Base-by-base conservation (phyloP, 177 flowering plant genomes). In the Vitis hybrid region DNA sequence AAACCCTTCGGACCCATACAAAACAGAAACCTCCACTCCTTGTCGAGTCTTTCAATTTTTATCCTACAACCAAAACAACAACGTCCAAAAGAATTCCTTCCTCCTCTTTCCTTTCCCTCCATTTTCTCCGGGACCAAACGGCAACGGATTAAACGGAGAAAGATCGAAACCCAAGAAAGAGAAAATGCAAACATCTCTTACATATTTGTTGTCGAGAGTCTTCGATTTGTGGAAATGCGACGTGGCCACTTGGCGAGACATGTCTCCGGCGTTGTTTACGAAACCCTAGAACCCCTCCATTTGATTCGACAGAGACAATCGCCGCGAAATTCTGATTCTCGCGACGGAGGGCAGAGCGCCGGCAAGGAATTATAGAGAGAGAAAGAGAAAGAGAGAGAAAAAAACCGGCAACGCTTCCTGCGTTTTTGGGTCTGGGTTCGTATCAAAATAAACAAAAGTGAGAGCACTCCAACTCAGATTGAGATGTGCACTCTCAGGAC, bases 171-270 rank as follows among this genome's bases (percentile, higher is more conserved):
- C n/a, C 54, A 6, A 2, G 15, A 18, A 79, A 61, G 60, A 24
- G 24, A 17, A 56, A 21, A 62, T 59, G 52, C 13, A 3, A 52
- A 59, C 10, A 15, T 9, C 18, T 4, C 87, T 82, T 75, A 96
- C 99, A 64, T 94, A 96, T 96, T 94, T 96, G 81, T 94, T 90
- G 71, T 91, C 98, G 60, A 96, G 94, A 14, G 92, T 94, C 81
- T 92, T 96, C 63, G 91, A 86, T 76, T 96, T 94, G 86, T 88
- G 91, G 70, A 92, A 82, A 61, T 85, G 86, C 30, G 93, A 32
- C 11, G 91, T 17, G 4, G 87, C 63, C 66, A 78, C 62, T 51
- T 90, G 94, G 46, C 99, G 92, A 70, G 99, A 87, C 99, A 95
- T 82, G 32, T 35, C 66, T 69, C 52, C 51, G 62, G 17, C 40